Conservation (phyloP, 805 yeast species). For the Aciculoconidium aculeatum region DNA sequence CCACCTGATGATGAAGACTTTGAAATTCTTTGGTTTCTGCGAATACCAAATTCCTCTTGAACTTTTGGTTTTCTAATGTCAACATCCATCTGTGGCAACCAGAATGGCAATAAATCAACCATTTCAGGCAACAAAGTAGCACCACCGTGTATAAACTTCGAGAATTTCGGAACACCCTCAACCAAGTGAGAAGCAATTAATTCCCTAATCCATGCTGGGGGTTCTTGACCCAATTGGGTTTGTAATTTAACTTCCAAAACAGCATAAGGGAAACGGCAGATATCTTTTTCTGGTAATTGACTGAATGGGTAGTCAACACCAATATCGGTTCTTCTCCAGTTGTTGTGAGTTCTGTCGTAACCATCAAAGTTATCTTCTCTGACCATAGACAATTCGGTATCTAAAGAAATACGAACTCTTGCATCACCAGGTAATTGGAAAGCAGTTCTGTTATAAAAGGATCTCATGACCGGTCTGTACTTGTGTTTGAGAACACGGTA, state of each 20-base stretch:
- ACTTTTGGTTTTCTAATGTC: conserved; percentile 87
- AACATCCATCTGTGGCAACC: conserved; percentile 96
- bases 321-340: conserved; percentile 98
- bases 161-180: conserved; percentile 96
- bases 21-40: conserved; percentile 34
- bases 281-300: conserved; percentile 78
- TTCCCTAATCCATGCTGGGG: conserved; percentile 96
- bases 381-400: conserved; percentile 94
- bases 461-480: conserved; percentile 89
- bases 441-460: conserved; percentile 96
- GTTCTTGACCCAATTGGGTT: conserved; percentile 98
- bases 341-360: conserved; percentile 76
- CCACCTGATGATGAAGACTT: conserved; percentile 45
- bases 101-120: conserved; percentile 84
- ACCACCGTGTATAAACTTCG: conserved; percentile 95
- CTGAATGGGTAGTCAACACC: conserved; percentile 95
- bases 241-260: conserved; percentile 95
- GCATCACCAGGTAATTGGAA: conserved; percentile 99
- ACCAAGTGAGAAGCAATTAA: conserved; percentile 88
- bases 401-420: conserved; percentile 95
- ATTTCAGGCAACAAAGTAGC: conserved; percentile 85
- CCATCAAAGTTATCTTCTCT: conserved; percentile 98
- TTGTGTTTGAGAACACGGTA: conserved; percentile 79
- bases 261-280: conserved; percentile 94
- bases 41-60: conserved; percentile 57